phyloP scores from a whole-genome alignment of 2,329 filamentous ascomycete species.

The Plenodomus tracheiphilus region DNA sequence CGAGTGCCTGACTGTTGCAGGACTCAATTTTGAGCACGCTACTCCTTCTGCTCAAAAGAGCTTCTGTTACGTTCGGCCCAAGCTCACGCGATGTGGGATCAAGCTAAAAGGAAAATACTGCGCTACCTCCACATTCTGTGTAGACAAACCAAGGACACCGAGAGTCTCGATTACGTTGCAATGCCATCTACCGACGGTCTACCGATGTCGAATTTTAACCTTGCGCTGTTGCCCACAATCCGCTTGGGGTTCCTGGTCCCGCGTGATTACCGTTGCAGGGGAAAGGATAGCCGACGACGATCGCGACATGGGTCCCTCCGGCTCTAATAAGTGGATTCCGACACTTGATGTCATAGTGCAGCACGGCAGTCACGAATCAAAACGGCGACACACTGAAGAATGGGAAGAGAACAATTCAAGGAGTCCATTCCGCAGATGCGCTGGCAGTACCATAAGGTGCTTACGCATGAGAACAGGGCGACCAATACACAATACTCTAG shows the following conservation, averaged over 20 bases:
- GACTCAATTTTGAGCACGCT: too few relatives aligned
- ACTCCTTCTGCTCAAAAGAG: not conserved
- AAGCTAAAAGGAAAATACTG: not conserved
- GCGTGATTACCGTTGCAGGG: constrained; percentile 22
- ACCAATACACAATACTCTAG: constrained; percentile 3
- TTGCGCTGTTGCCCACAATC: constrained; percentile 3
- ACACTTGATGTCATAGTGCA: constrained; percentile 28
- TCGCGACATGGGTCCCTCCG: constrained; percentile 5
- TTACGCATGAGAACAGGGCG: constrained; percentile 13
- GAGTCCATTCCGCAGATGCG: constrained; percentile 16
- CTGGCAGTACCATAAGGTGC: constrained; percentile 13
- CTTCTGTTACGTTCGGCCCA: not conserved
- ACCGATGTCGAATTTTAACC: not conserved
- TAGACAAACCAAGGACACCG: not conserved
- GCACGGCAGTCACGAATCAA: constrained; percentile 18
- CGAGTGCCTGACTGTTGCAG: not conserved
- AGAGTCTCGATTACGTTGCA: not conserved
- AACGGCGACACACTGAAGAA: constrained; percentile 10
- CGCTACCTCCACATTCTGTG: not conserved
- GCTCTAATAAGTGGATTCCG: constrained; percentile 6
- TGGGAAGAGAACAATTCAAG: constrained; percentile 5
- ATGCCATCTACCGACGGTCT: constrained; percentile 1
- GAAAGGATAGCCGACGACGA: constrained; percentile 23
- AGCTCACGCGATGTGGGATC: not conserved
- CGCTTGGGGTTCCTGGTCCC: constrained; percentile 17